Evolutionary conservation across 108 stramenopile species (phyloP), one percentile per base, ranked within the genome.

Genomic region (Nannochloropsis gaditana): DNA sequence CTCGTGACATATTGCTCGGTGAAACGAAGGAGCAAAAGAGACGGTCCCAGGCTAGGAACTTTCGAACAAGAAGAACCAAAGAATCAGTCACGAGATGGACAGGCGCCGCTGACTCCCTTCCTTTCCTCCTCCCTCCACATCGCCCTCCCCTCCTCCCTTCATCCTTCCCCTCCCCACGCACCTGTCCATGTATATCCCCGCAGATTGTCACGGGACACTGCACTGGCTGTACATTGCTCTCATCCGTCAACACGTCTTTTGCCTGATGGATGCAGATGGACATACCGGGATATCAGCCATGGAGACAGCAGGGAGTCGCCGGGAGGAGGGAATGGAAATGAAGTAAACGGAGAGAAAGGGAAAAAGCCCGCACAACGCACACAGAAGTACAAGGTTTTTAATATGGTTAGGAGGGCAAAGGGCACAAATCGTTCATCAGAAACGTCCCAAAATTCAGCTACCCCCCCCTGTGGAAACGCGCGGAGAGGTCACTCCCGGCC

Each of bases 241-340:
- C 90, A 11, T 85, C 84, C 9, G 81, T 79, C 31, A 88, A 47
- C 21, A 88, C 73, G 44, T 85, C 87, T 41, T 47, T 82, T 41
- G 96, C 81, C 84, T 99, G 84, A 91, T 94, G 9, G 85, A 97
- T 95, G 6, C 92, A 97, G 59, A 97, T 97, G 80, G 96, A 99
- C 88, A n/a, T 95, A 95, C 86, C 94, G 96, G 80, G 97, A 99
- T 90, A 87, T 96, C 81, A 83, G 88, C 21, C 79, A 92, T 47
- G 92, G 98, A 5, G 44, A 83, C 9, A 79, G 44, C 21, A 85
- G 45, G 47, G 93, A 93, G 19, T 79, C 9, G 47, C 47, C 11
- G 96, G 83, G 83, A 89, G 31, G 81, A 91, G 79, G 92, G 98
- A 5, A 79, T 84, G 10, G 84, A 42, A 42, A 85, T 42, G 47